Base-by-base conservation (phyloP, 2,329 filamentous ascomycete genomes). In the Nemania bipapillata region DNA sequence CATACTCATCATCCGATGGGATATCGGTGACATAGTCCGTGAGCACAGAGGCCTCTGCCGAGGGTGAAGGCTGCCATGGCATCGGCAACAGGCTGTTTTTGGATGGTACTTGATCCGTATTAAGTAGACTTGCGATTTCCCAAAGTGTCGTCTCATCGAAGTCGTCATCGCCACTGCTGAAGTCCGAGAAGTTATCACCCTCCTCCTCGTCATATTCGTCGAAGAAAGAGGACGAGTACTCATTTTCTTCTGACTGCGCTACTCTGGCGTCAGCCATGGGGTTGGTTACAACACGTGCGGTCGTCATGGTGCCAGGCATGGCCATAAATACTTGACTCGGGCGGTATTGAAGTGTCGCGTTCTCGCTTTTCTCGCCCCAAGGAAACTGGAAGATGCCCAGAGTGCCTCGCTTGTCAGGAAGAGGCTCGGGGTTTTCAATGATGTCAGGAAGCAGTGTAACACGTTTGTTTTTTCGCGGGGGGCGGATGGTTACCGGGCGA, bases 371-470 rank as follows among this genome's bases (percentile, higher is more conserved):
- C 78, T 90, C 88, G 15, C 89, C 89, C 87, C 87, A 90, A 2
- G 89, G 87, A 71, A 90, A 90, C 73, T 89, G 86, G 80, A 89
- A 91, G 73, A 90, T 86, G 4, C 88, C 89, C 20, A 90, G 82
- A 11, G 87, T 89, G 12, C 83, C 87, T 49, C 84, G 82, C 77
- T 86, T 87, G 75, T 89, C 81, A 4, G 85, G 84, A 4, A 90
- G 80, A 40, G 87, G 88, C 74, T 86, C 80, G 3, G 89, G 89
- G 70, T 83, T 89, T 76, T 90, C 89, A 37, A 89, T 75, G 68
- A 90, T 90, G 75, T 90, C 89, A 15, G 89, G 87, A 4, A 91
- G 83, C 53, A 85, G 76, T 7, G 87, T 89, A n/a, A 89, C 79
- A 49, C 87, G 85, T 77, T 81, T 87, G 74, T 80, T 87, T 63